phyloP scores from a whole-genome alignment of 257 asterid genomes.

The Verbena officinalis region DNA sequence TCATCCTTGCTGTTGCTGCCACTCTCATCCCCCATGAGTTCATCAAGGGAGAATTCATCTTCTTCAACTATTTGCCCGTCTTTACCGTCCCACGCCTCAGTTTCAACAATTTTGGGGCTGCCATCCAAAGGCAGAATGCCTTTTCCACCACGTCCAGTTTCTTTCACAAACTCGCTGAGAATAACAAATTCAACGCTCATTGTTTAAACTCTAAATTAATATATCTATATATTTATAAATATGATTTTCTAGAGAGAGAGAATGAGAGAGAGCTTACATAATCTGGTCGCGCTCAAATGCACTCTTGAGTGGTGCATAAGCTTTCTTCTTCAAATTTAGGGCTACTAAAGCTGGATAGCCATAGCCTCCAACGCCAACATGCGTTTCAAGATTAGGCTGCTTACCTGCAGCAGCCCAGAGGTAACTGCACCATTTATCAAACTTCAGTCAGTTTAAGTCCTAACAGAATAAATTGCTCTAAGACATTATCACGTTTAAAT shows the following conservation, averaged over 20 bases:
- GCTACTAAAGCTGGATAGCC: slow-evolving; percentile 96
- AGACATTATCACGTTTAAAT: neutral
- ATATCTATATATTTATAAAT: no score
- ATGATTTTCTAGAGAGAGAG: neutral
- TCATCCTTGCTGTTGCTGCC: slow-evolving; percentile 58
- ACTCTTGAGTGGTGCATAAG: slow-evolving; percentile 80
- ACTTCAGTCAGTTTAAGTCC: slow-evolving; percentile 5
- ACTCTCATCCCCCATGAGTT: slow-evolving; percentile 80
- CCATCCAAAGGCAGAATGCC: slow-evolving; percentile 66
- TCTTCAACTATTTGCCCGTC: slow-evolving; percentile 90
- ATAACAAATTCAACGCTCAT: neutral
- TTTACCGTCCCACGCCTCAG: slow-evolving; percentile 90
- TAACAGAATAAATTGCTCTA: neutral
- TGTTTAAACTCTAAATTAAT: no score
- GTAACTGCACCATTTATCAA: slow-evolving; percentile 54
- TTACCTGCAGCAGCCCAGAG: slow-evolving; percentile 94
- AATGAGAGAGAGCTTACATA: slow-evolving; percentile 38
- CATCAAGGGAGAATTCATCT: slow-evolving; percentile 94
- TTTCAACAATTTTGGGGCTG: slow-evolving; percentile 59
- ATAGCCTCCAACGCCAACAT: slow-evolving; percentile 91
- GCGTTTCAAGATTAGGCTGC: slow-evolving; percentile 86
- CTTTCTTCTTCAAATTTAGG: slow-evolving; percentile 80
- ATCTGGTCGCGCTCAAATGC: slow-evolving; percentile 76
- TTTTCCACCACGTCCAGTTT: slow-evolving; percentile 88
- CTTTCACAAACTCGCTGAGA: slow-evolving; percentile 79